A percentile compares a stretch with the other conserved stretches of the same genome.
Evolutionary conservation across 805 yeast species (phyloP).

Genomic region (Kuraishia piskuri): DNA sequence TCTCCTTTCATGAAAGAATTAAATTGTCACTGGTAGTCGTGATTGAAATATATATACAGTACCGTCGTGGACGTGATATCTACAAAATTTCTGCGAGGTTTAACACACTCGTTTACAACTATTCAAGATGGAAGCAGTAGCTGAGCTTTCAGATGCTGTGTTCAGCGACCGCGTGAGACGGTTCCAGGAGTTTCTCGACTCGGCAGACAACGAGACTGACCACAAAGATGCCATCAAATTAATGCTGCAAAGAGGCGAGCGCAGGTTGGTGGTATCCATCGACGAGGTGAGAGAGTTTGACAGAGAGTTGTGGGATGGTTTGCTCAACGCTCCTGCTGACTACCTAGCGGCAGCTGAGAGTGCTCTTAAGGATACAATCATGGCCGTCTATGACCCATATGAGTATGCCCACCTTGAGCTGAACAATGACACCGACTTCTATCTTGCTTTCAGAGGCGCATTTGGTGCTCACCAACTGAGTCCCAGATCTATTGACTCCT

Average conservation of each 20-base stretch:
- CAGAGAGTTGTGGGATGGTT: slow-evolving; percentile 65
- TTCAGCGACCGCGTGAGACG: slow-evolving; percentile 80
- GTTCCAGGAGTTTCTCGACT: slow-evolving; percentile 76
- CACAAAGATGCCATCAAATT: slow-evolving; percentile 64
- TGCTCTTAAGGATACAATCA: slow-evolving; percentile 74
- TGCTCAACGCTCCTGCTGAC: slow-evolving; percentile 72
- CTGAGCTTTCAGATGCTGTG: slow-evolving; percentile 18
- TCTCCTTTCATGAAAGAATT: neutral
- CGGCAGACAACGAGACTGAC: slow-evolving; percentile 43
- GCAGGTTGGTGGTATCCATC: slow-evolving; percentile 64
- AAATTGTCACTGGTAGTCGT: no score
- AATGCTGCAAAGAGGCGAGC: slow-evolving; percentile 60
- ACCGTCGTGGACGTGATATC: neutral
- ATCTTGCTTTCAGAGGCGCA: slow-evolving; percentile 79
- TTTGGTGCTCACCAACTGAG: slow-evolving; percentile 83
- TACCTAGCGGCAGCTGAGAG: slow-evolving; percentile 83
- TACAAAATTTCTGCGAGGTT: neutral
- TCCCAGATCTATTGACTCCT: slow-evolving; percentile 79
- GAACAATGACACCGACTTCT: slow-evolving; percentile 56
- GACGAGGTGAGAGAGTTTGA: slow-evolving; percentile 89
- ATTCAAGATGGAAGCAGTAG: neutral
- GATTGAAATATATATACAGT: neutral
- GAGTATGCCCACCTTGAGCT: slow-evolving; percentile 42
- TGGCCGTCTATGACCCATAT: slow-evolving; percentile 59
- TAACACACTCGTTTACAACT: neutral